phyloP scores from a whole-genome alignment of 2,329 filamentous ascomycete species.

The Ascosphaera aggregata region DNA sequence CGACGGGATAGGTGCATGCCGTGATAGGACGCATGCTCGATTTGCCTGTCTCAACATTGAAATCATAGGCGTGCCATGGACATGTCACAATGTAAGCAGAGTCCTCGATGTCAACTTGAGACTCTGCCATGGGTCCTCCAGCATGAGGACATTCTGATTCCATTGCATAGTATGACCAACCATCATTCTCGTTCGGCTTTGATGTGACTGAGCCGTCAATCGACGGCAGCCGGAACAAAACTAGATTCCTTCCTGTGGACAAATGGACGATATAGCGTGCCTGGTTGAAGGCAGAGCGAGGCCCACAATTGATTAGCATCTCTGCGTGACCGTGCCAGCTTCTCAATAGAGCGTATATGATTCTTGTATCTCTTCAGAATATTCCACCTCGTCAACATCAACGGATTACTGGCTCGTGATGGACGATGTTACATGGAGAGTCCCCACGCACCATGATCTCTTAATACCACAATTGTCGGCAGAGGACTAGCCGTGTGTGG shows the following conservation, averaged over 20 bases:
- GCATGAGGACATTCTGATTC: constrained; percentile 25
- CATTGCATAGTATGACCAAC: constrained; percentile 26
- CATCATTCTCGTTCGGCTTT: constrained; percentile 13
- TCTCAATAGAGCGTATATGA: no score
- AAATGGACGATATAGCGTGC: constrained; percentile 21
- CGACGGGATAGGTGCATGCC: constrained; percentile 23
- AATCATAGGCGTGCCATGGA: constrained; percentile 27
- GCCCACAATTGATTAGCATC: constrained; percentile 4
- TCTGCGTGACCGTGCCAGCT: not conserved
- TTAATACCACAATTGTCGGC: no score
- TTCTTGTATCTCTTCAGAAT: no score
- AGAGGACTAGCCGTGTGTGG: no score
- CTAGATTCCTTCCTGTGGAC: constrained; percentile 21
- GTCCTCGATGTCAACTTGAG: constrained; percentile 24
- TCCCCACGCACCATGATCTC: no score
- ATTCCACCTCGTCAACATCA: not conserved
- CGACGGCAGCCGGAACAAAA: constrained; percentile 22
- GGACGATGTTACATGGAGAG: no score
- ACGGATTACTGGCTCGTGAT: no score
- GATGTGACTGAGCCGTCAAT: constrained; percentile 13
- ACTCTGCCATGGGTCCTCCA: constrained; percentile 23
- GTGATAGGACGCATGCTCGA: constrained; percentile 23
- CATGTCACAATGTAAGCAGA: constrained; percentile 24
- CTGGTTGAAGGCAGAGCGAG: constrained; percentile 14
- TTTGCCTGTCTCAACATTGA: constrained; percentile 26